phyloP scores from a whole-genome alignment of 2,329 filamentous ascomycete species.

The Amauroascus niger region DNA sequence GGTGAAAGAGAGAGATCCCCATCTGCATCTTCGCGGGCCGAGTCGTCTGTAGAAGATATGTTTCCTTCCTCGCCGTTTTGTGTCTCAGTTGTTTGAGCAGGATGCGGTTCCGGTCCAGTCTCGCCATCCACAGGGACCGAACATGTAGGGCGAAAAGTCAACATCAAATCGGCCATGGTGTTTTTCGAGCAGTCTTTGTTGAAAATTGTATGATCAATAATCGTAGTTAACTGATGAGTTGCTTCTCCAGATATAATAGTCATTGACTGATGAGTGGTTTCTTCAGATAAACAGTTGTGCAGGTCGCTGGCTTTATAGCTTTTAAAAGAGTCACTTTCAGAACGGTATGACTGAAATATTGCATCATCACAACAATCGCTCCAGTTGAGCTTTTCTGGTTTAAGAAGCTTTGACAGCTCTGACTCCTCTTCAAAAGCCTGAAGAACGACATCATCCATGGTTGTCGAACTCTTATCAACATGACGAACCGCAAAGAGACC shows the following conservation, averaged over 20 bases:
- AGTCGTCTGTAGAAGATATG: background rate
- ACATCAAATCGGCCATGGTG: too few relatives aligned
- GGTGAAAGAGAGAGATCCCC: background rate
- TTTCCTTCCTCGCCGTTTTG: background rate
- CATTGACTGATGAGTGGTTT: background rate
- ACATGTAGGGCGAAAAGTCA: too few relatives aligned
- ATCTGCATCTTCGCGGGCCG: background rate
- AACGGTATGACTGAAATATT: background rate
- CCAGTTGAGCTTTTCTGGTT: constrained; percentile 7
- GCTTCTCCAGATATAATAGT: background rate
- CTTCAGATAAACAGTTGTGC: background rate
- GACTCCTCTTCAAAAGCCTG: background rate
- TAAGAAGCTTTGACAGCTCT: constrained; percentile 1
- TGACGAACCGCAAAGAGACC: constrained; percentile 10
- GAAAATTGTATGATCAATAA: background rate
- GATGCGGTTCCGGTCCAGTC: background rate
- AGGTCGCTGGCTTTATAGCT: background rate
- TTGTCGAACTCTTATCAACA: background rate
- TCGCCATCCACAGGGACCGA: background rate
- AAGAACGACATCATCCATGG: background rate
- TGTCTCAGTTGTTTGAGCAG: background rate
- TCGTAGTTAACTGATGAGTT: background rate
- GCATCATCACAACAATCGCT: constrained; percentile 5
- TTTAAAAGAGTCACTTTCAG: background rate
- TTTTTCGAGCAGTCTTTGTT: background rate